These are phyloP conservation scores for Atkinsonella texensis DNA, from an alignment of 2,329 filamentous ascomycete species.

Conservation along the genomic window DNA sequence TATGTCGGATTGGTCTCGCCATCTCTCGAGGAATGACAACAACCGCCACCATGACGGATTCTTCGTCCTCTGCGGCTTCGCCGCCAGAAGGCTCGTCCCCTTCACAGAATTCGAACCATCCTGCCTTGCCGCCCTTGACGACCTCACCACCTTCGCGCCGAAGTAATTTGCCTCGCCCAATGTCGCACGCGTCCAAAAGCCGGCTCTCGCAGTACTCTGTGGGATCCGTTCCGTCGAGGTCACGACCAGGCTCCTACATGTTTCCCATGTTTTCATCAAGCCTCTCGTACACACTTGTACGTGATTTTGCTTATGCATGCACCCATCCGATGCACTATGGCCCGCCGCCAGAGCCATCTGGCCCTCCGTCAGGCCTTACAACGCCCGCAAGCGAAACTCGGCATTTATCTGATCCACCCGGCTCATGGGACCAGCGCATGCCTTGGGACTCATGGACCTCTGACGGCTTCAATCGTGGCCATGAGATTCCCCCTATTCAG, in stretches of 20 bases:
- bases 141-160: constrained; percentile 46
- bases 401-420: constrained; percentile 71
- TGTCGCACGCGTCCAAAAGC: constrained; percentile 68
- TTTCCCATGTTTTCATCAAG: constrained; percentile 79
- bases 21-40: constrained; percentile 19
- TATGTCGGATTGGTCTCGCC: background rate
- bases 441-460: constrained; percentile 45
- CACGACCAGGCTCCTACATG: constrained; percentile 67
- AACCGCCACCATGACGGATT: constrained; percentile 44
- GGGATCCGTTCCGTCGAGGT: constrained; percentile 55
- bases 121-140: constrained; percentile 43
- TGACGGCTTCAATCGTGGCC: constrained; percentile 45
- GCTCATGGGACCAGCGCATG: constrained; percentile 59
- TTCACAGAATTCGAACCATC: constrained; percentile 37
- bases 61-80: constrained; percentile 42
- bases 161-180: constrained; percentile 49
- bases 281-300: constrained; percentile 76
- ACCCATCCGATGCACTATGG: constrained; percentile 88
- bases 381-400: constrained; percentile 73
- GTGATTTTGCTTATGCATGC: constrained; percentile 86
- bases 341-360: constrained; percentile 62
- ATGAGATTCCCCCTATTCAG: constrained; percentile 69
- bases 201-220: constrained; percentile 76
- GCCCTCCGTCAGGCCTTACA: constrained; percentile 64
- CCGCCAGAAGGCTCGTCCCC: constrained; percentile 35